Evolutionary conservation across 768 basidiomycete genomes (phyloP).

Genomic region (Tricholoma sp.): DNA sequence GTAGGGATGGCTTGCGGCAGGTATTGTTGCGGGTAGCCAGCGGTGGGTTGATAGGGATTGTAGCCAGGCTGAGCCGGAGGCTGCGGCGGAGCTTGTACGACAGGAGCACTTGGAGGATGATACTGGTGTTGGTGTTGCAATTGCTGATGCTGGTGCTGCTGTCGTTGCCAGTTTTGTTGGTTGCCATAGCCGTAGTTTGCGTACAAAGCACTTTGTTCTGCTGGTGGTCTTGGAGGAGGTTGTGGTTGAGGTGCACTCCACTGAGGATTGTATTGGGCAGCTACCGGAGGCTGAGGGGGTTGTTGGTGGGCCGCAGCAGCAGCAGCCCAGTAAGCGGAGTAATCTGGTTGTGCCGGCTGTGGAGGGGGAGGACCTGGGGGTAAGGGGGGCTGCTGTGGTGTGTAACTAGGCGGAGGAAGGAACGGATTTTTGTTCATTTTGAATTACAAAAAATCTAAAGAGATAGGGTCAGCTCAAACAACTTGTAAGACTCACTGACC

Average conservation of each 20-base stretch:
- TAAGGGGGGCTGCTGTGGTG: conserved; percentile 68
- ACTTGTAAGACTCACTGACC: conserved; percentile 7
- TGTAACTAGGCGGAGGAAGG: conserved; percentile 61
- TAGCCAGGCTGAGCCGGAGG: conserved; percentile 59
- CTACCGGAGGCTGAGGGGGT: conserved; percentile 44
- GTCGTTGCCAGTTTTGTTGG: conserved; percentile 59
- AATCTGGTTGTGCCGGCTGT: conserved; percentile 64
- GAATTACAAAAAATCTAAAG: conserved; percentile 12
- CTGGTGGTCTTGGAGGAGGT: conserved; percentile 48
- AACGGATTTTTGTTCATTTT: conserved; percentile 86
- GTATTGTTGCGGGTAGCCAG: conserved; percentile 62
- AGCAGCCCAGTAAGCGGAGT: conserved; percentile 73
- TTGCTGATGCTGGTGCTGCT: conserved; percentile 48
- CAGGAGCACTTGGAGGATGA: conserved; percentile 47
- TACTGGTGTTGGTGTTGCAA: conserved; percentile 47
- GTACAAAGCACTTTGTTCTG: conserved; percentile 81
- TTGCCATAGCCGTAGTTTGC: conserved; percentile 90
- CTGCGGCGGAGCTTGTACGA: conserved; percentile 48
- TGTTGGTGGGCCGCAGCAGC: conserved; percentile 44
- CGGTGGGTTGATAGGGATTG: conserved; percentile 70
- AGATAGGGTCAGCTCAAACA: background rate
- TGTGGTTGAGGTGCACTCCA: conserved; percentile 57
- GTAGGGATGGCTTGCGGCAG: conserved; percentile 50
- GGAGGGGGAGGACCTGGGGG: conserved; percentile 78
- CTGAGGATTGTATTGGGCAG: conserved; percentile 56